Percentiles rank a stretch among this genome's conserved stretches.
phyloP scores from a whole-genome alignment of 345 rosid species.

The Gossypium turneri region DNA sequence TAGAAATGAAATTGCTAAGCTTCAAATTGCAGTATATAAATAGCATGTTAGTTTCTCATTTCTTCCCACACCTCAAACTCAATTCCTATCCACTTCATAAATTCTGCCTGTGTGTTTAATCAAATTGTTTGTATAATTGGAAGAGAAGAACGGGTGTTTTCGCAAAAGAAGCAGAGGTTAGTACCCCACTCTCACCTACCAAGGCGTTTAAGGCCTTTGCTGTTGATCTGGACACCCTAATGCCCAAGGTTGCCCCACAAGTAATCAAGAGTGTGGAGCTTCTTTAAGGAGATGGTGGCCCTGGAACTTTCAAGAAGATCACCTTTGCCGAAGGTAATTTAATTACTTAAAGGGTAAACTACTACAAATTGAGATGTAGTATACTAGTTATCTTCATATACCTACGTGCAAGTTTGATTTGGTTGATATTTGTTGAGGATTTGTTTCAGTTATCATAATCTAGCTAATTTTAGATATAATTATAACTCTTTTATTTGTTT shows the following conservation, averaged over 20 bases:
- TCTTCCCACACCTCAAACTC: neutral
- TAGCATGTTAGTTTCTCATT: neutral
- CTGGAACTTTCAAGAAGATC: slow-evolving; percentile 34
- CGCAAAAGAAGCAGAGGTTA: slow-evolving; percentile 24
- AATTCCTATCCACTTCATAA: neutral
- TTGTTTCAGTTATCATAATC: too few relatives aligned
- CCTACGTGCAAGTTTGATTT: too few relatives aligned
- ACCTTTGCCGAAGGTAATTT: slow-evolving; percentile 10
- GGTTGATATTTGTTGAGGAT: too few relatives aligned
- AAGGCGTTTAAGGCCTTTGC: slow-evolving; percentile 35
- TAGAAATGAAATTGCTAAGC: neutral
- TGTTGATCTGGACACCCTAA: slow-evolving; percentile 23
- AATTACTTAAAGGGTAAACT: neutral
- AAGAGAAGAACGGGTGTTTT: slow-evolving; percentile 23
- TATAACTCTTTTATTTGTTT: too few relatives aligned
- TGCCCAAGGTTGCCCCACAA: slow-evolving; percentile 33
- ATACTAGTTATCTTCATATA: too few relatives aligned
- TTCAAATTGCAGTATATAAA: neutral
- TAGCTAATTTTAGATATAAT: too few relatives aligned
- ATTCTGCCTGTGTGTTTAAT: neutral
- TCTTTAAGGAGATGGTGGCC: slow-evolving; percentile 41
- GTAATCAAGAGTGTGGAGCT: slow-evolving; percentile 23
- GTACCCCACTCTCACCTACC: slow-evolving; percentile 20
- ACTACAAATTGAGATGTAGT: too few relatives aligned
- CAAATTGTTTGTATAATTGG: neutral